Evolutionary conservation across 1,284 basidiomycete genomes (phyloP), one percentile per base, ranked within the genome.

Genomic region (Sparassis latifolia): DNA sequence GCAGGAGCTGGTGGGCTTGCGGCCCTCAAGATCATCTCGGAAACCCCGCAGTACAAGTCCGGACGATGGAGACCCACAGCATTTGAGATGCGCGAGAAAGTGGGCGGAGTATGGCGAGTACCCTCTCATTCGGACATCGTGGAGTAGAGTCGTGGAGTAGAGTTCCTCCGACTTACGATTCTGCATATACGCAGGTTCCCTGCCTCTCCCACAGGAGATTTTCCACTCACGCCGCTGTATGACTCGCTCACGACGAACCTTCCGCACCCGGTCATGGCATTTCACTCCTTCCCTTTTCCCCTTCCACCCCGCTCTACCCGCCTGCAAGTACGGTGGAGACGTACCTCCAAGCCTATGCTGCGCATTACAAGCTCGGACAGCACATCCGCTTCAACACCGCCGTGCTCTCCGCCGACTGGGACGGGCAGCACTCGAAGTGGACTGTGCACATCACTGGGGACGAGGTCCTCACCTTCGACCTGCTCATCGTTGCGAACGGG

Each of bases 171-270:
- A 42, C 10, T 42, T 44, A 10, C 32, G 28, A 4, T 12, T 32
- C 41, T 10, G 20, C 20, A 20, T 20, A 20, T 20, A 20, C 20
- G 20, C 20, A 86, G 84, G 83, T 64, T 78, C 33, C 80, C 85
- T 29, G 76, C 78, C 10, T 66, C 72, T 31, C 71, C 78, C 2
- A 63, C 66, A 33, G 71, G 68, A 12, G 63, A 78, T 35, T 81
- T 77, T 5, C 86, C 87, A 1, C 61, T 75, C 12, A 84, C 86
- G 0, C 79, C 89, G 0, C 58, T 89, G 20, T 90, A 91, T 58
- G 84, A 90, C 56, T 83, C 84, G 1, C 69, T 91, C 20, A 82
- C 81, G 27, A 84, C 88, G 1, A 91, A 90, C 58, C 63, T 90
- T 2, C 85, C 88, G 0, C 85, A 90, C 58, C 84, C 84, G 0